These are phyloP conservation scores for Oryza officinalis DNA, from an alignment of 176 grass and related monocot species.

Conservation along the genomic window DNA sequence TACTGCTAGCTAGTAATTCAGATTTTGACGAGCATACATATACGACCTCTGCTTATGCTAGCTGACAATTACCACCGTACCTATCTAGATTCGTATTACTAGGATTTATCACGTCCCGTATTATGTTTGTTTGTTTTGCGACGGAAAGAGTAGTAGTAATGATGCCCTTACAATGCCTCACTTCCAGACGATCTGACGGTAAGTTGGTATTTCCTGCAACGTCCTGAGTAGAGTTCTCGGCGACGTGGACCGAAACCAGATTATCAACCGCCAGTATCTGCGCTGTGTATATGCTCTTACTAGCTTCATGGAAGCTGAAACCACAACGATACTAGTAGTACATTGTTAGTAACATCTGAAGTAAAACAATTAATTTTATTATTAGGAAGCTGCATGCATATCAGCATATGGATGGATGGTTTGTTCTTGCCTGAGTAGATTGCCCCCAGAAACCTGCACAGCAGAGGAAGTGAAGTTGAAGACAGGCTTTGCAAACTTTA, in stretches of 20 bases:
- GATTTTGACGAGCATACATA: not conserved
- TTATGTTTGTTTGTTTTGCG: too few relatives aligned
- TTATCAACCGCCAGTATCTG: conserved; percentile 60
- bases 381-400: not conserved
- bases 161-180: conserved; percentile 77
- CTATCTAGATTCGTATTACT: too few relatives aligned
- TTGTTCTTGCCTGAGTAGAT: conserved; percentile 62
- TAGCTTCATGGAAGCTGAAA: conserved; percentile 82
- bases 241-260: conserved; percentile 67
- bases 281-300: conserved; percentile 71
- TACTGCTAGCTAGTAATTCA: too few relatives aligned
- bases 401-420: not conserved
- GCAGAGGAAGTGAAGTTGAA: conserved; percentile 88
- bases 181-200: conserved; percentile 76
- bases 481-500: conserved; percentile 87
- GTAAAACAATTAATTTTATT: not conserved
- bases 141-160: not conserved
- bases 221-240: conserved; percentile 71
- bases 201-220: conserved; percentile 82
- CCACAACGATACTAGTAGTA: not conserved
- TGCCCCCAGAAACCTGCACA: conserved; percentile 63
- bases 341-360: not conserved
- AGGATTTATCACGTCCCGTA: too few relatives aligned
- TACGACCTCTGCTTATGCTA: not conserved
- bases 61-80: not conserved